Evolutionary conservation across 192 early-diverging fungal species (phyloP), one percentile per base, ranked within the genome.

Genomic region (Phlyctochytrium arcticum): DNA sequence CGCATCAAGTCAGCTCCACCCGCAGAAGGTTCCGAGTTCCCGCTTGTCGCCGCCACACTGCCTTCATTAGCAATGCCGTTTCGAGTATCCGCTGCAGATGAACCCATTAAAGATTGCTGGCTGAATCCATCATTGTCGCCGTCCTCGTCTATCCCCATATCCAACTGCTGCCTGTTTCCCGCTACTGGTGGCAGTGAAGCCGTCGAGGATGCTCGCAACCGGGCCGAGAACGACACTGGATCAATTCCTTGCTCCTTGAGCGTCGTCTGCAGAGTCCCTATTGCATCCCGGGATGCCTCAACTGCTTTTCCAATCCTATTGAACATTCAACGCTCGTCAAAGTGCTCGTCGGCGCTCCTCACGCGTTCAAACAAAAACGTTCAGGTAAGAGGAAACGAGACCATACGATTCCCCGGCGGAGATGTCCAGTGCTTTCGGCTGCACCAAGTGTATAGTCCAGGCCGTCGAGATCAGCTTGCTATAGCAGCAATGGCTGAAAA

Each of bases 1-100:
- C 36, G 61, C 49, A 63, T 63, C 48, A 63, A 31, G 42, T 61
- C 59, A n/a, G n/a, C n/a, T n/a, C n/a, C n/a, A n/a, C n/a, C n/a
- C n/a, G n/a, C n/a, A n/a, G n/a, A n/a, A n/a, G n/a, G n/a, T n/a
- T n/a, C n/a, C n/a, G n/a, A n/a, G n/a, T n/a, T n/a, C n/a, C n/a
- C n/a, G n/a, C n/a, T n/a, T n/a, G n/a, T n/a, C n/a, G n/a, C n/a
- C n/a, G n/a, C 23, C 33, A 12, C 3, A n/a, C 36, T 19, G 35
- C 39, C 23, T 54, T 26, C 51, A 17, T 15, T 6, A 15, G 5
- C 17, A 24, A 17, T 9, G 12, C 29, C 21, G 55, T 21, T 35
- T 29, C 29, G 21, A 26, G 59, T 44, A 19, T 39, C 57, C 15
- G 51, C 51, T 23, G 49, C 49, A 6, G n/a, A n/a, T 2, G 57